phyloP scores from a whole-genome alignment of 2,329 filamentous ascomycete genomes.

The Emericellopsis cladophorae region DNA sequence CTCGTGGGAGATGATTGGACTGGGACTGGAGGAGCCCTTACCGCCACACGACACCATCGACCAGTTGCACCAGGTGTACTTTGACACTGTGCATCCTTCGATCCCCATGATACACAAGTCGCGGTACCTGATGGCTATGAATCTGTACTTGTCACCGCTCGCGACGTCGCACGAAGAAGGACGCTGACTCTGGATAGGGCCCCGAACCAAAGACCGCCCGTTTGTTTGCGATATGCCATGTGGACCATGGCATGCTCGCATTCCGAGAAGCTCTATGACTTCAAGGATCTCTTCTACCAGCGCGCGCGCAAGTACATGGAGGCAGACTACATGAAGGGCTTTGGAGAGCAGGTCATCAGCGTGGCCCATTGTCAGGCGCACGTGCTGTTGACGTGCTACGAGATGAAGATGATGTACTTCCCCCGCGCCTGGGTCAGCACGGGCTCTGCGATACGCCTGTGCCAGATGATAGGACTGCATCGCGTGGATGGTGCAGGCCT shows the following conservation, averaged over 20 bases:
- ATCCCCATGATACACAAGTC: slow-evolving; percentile 82
- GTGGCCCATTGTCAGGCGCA: slow-evolving; percentile 80
- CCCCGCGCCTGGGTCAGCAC: slow-evolving; percentile 90
- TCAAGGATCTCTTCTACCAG: slow-evolving; percentile 84
- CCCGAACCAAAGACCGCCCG: slow-evolving; percentile 74
- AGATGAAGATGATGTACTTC: slow-evolving; percentile 98
- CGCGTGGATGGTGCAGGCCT: slow-evolving; percentile 69
- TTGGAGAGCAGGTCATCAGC: slow-evolving; percentile 79
- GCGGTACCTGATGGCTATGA: slow-evolving; percentile 79
- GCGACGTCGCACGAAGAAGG: not conserved
- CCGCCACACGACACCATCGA: slow-evolving; percentile 56
- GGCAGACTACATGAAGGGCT: slow-evolving; percentile 79
- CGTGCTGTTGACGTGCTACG: slow-evolving; percentile 66
- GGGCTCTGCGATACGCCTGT: slow-evolving; percentile 66
- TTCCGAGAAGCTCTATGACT: slow-evolving; percentile 63
- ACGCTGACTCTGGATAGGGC: slow-evolving; percentile 30
- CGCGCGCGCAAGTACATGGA: slow-evolving; percentile 84
- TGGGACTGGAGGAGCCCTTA: slow-evolving; percentile 46
- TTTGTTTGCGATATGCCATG: slow-evolving; percentile 85
- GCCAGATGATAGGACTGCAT: slow-evolving; percentile 88
- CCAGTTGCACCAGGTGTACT: slow-evolving; percentile 81
- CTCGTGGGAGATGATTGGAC: slow-evolving; percentile 65
- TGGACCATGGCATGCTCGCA: slow-evolving; percentile 88
- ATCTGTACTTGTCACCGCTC: slow-evolving; percentile 36
- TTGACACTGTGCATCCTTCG: slow-evolving; percentile 79